Evolutionary conservation across 2,329 filamentous ascomycete genomes (phyloP).

Genomic region (Aspergillus nomiae): DNA sequence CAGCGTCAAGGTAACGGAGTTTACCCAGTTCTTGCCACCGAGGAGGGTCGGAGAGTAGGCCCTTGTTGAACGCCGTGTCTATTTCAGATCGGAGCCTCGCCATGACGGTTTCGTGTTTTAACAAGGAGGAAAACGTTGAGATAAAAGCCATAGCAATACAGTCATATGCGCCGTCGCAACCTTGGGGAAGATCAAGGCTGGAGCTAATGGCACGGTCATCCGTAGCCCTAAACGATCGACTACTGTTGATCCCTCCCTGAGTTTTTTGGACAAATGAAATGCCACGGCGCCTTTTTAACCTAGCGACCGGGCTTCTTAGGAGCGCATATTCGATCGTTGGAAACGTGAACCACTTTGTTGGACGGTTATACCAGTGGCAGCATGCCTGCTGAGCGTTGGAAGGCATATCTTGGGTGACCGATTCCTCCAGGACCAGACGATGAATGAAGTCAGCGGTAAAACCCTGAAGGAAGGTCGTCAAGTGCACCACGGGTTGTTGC

Average conservation of each 20-base stretch:
- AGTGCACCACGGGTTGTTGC: conserved; percentile 6
- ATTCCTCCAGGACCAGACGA: neutral
- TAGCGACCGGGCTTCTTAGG: conserved; percentile 6
- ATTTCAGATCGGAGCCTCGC: conserved; percentile 14
- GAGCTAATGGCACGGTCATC: neutral
- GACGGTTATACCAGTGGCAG: neutral
- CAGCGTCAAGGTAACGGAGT: conserved; percentile 19
- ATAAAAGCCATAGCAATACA: conserved; percentile 10
- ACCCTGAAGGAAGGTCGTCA: conserved; percentile 6
- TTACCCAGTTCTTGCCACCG: conserved; percentile 9
- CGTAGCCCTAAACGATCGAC: neutral
- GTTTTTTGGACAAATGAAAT: neutral
- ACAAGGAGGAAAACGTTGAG: conserved; percentile 11
- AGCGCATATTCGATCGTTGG: conserved; percentile 6
- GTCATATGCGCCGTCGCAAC: neutral
- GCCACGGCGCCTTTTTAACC: conserved; percentile 7
- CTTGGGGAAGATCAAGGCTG: neutral
- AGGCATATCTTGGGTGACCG: neutral
- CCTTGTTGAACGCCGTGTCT: conserved; percentile 2
- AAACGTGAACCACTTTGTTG: neutral
- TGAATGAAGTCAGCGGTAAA: conserved; percentile 13
- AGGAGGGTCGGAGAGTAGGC: neutral
- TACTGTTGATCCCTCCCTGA: neutral
- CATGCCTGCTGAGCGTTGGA: neutral
- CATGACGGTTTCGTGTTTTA: conserved; percentile 1